phyloP scores from a whole-genome alignment of 2,329 filamentous ascomycete genomes.

The Claviceps pazoutovae region DNA sequence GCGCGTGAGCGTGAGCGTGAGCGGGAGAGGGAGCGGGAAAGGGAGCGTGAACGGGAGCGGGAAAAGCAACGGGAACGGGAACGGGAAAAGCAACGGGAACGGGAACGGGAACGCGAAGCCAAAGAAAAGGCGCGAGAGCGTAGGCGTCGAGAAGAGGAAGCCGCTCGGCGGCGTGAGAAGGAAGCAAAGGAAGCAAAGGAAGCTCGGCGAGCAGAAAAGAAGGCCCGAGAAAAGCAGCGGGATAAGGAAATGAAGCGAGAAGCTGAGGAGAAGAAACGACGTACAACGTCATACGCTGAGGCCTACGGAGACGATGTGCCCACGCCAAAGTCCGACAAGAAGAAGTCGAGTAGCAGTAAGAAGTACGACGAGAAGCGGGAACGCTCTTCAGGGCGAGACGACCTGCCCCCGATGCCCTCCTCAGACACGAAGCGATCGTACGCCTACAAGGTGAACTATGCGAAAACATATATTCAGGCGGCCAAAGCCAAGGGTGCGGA shows the following conservation, averaged over 20 bases:
- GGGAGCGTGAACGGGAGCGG: constrained; percentile 7
- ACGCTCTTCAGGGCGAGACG: constrained; percentile 21
- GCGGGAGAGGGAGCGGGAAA: constrained; percentile 11
- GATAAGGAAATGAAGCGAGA: constrained; percentile 26
- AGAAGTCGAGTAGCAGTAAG: constrained; percentile 24
- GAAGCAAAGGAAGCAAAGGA: constrained; percentile 21
- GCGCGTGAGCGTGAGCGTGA: constrained; percentile 12
- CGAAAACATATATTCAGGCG: constrained; percentile 19
- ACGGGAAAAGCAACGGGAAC: background rate
- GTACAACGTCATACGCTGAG: constrained; percentile 23
- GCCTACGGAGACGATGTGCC: constrained; percentile 17
- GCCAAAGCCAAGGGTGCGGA: constrained; percentile 13
- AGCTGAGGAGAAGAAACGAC: constrained; percentile 23
- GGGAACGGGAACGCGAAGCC: constrained; percentile 1
- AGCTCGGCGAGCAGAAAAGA: constrained; percentile 21
- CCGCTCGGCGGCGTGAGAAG: constrained; percentile 17
- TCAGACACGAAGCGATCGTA: constrained; percentile 13
- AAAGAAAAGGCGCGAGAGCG: constrained; percentile 10
- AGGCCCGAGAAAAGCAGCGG: constrained; percentile 19
- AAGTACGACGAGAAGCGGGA: constrained; percentile 25
- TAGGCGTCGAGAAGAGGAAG: constrained; percentile 13
- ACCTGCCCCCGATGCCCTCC: constrained; percentile 11
- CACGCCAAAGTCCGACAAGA: constrained; percentile 20
- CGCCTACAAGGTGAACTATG: constrained; percentile 11
- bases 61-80: background rate